These are phyloP conservation scores for Paraconiothyrium sp. DNA, from an alignment of 2,329 filamentous ascomycete genomes.

Conservation along the genomic window DNA sequence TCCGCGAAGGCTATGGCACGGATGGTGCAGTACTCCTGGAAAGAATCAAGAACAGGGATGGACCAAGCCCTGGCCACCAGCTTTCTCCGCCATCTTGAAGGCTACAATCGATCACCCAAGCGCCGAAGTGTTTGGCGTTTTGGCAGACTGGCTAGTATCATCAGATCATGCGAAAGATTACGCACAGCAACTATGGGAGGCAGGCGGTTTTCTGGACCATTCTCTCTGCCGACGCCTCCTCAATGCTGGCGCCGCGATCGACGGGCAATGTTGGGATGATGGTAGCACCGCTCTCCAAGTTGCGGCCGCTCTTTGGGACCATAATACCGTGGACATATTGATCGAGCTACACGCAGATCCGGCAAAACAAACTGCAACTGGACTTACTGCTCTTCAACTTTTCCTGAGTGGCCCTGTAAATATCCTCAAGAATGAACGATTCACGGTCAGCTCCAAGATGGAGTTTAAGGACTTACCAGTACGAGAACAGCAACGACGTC, in stretches of 20 bases:
- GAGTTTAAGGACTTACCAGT: background rate
- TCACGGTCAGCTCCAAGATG: background rate
- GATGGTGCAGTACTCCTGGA: background rate
- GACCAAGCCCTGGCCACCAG: conserved; percentile 4
- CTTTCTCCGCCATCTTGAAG: conserved; percentile 1
- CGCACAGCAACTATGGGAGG: conserved; percentile 8
- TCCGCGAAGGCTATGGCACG: background rate
- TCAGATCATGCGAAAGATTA: background rate
- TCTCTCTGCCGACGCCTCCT: conserved; percentile 9
- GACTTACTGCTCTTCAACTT: conserved; percentile 4
- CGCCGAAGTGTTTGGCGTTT: background rate
- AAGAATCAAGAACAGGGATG: conserved; percentile 2
- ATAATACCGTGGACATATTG: conserved; percentile 1
- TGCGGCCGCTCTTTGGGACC: background rate
- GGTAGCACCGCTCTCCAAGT: conserved; percentile 8
- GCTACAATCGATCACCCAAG: background rate
- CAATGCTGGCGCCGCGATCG: conserved; percentile 5
- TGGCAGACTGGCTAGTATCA: conserved; percentile 10
- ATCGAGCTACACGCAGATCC: conserved; percentile 9
- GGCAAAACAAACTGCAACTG: background rate
- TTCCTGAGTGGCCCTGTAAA: conserved; percentile 2
- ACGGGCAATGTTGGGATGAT: background rate
- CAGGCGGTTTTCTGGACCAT: conserved; percentile 6
- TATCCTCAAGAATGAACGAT: background rate
- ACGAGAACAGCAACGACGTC: background rate